These are phyloP conservation scores for Colletotrichum eleusines DNA, from an alignment of 2,329 filamentous ascomycete species.

Conservation along the genomic window DNA sequence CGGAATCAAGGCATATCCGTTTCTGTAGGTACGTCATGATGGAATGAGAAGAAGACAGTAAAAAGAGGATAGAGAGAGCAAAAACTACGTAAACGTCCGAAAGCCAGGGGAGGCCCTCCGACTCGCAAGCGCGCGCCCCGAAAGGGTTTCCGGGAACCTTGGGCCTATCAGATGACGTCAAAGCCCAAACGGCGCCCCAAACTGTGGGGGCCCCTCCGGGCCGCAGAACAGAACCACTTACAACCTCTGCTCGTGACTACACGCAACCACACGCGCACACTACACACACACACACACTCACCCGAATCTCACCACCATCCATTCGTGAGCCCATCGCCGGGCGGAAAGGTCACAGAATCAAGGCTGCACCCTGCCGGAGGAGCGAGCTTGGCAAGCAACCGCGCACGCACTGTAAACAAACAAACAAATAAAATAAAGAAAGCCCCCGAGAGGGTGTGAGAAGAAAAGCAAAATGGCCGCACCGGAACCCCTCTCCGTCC, in stretches of 20 bases:
- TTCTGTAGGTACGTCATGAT: neutral
- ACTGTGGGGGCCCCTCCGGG: conserved; percentile 19
- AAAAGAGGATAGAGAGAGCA: neutral
- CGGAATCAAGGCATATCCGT: neutral
- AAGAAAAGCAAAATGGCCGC: conserved; percentile 49
- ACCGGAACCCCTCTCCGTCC: conserved; percentile 66
- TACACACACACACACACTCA: neutral
- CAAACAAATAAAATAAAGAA: neutral
- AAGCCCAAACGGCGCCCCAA: conserved; percentile 15
- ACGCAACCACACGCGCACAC: neutral
- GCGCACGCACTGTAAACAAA: neutral
- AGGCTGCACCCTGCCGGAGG: neutral
- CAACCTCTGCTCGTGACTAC: conserved; percentile 15
- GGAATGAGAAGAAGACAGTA: neutral
- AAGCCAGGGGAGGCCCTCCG: neutral
- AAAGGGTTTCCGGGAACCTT: neutral
- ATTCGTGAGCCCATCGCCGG: neutral
- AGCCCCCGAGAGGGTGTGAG: neutral
- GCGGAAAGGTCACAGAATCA: neutral
- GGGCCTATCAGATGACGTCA: conserved; percentile 41
- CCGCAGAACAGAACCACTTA: conserved; percentile 13
- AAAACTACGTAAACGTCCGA: neutral
- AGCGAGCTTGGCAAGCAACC: no score
- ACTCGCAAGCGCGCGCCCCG: neutral
- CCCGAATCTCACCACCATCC: neutral